A percentile compares a stretch with the other conserved stretches of the same genome.
phyloP scores from a whole-genome alignment of 2,329 filamentous ascomycete genomes.

The Alternaria infectoria region DNA sequence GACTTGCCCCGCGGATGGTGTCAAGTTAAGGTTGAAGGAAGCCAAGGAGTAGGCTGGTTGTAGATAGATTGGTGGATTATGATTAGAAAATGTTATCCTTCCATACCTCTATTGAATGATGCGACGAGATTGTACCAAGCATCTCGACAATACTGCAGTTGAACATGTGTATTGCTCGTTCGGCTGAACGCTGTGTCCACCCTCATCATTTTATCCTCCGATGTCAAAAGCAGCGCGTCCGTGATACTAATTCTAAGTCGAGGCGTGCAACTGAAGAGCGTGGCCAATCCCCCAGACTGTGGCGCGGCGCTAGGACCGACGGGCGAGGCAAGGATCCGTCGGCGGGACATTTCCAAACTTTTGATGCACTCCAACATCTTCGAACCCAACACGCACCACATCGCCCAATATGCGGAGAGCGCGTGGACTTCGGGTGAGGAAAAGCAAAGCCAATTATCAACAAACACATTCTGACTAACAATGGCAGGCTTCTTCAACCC shows the following conservation, averaged over 20 bases:
- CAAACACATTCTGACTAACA: conserved; percentile 5
- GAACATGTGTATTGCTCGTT: background rate
- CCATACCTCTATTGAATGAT: background rate
- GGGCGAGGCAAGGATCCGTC: conserved; percentile 16
- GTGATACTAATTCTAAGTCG: background rate
- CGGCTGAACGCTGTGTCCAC: background rate
- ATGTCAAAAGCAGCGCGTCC: background rate
- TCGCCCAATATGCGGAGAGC: conserved; percentile 38
- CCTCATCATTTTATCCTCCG: background rate
- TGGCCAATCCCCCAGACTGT: background rate
- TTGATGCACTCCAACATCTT: conserved; percentile 14
- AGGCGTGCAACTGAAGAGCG: background rate
- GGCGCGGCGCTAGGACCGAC: background rate
- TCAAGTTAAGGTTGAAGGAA: conserved; percentile 41
- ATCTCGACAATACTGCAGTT: background rate
- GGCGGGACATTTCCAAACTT: conserved; percentile 24
- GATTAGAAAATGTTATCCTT: background rate
- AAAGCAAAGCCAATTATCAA: background rate
- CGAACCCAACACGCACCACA: conserved; percentile 5
- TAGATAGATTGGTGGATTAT: too few relatives aligned
- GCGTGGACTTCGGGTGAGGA: conserved; percentile 36
- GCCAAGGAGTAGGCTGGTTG: conserved; percentile 18
- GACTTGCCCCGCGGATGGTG: conserved; percentile 38
- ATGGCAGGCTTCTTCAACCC: conserved; percentile 41
- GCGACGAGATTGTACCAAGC: background rate